Evolutionary conservation across 169 alveolate species (phyloP).

Genomic region (Cryptosporidium sp.): DNA sequence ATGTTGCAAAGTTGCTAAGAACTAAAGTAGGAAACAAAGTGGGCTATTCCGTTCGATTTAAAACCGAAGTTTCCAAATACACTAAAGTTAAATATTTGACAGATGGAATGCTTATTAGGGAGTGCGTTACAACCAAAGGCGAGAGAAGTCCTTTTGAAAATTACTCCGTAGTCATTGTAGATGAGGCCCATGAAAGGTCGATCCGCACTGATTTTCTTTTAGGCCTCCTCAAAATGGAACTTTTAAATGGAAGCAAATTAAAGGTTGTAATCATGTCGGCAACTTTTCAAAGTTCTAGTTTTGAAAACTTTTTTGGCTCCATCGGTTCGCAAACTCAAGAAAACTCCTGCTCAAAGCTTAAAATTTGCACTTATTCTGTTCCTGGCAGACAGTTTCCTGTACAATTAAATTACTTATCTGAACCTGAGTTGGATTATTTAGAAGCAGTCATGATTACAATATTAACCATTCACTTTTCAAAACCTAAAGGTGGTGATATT

Average conservation of each 20-base stretch:
- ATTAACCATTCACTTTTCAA: constrained; percentile 82
- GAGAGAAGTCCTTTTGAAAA: constrained; percentile 79
- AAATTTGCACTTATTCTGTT: constrained; percentile 78
- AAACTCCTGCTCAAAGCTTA: not conserved
- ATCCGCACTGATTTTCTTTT: constrained; percentile 92
- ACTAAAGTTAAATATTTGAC: constrained; percentile 93
- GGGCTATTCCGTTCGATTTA: constrained; percentile 93
- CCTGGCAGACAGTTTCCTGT: constrained; percentile 89
- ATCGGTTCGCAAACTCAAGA: not conserved
- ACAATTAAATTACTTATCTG: constrained; percentile 82
- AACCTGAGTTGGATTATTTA: constrained; percentile 87
- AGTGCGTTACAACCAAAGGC: constrained; percentile 85
- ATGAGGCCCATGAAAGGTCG: constrained; percentile 97
- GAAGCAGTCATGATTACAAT: constrained; percentile 81
- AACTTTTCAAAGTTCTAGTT: constrained; percentile 88
- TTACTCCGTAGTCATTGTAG: constrained; percentile 90
- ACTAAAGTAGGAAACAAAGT: constrained; percentile 88
- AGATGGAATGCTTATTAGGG: constrained; percentile 95
- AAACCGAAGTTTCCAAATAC: constrained; percentile 84
- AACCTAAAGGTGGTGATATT: constrained; percentile 89
- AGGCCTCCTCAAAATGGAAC: constrained; percentile 87
- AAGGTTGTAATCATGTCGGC: constrained; percentile 94
- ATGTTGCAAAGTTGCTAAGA: constrained; percentile 88
- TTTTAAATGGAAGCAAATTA: constrained; percentile 84
- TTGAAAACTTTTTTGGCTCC: constrained; percentile 84